Conservation (phyloP, 148 eudicot species). For the Camellia granthamiana region DNA sequence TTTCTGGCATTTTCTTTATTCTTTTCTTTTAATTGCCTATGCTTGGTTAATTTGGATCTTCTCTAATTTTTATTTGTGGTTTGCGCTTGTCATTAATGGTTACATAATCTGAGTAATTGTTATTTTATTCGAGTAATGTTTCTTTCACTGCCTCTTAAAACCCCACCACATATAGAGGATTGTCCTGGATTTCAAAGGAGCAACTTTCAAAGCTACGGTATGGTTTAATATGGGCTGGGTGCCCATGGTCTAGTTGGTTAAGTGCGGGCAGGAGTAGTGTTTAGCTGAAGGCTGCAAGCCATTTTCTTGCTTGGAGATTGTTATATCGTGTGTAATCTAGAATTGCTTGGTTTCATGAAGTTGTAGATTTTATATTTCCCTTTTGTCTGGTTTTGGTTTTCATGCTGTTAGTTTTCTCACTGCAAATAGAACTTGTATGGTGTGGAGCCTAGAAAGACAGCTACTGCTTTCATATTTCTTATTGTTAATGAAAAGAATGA, state of each 20-base stretch:
- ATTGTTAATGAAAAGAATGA: neutral
- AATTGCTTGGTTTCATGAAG: conserved; percentile 7
- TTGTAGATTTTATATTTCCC: neutral
- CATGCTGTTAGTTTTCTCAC: neutral
- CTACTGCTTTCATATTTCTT: conserved; percentile 12
- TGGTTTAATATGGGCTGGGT: neutral
- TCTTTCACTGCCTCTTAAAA: neutral
- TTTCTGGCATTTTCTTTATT: neutral
- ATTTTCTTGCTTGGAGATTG: conserved; percentile 14
- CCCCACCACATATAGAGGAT: neutral
- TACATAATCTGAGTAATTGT: neutral
- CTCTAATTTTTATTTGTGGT: neutral
- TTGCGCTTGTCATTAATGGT: neutral
- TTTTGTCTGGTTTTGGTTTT: conserved; percentile 10
- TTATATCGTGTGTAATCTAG: neutral
- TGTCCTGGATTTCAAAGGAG: neutral
- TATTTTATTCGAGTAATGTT: neutral
- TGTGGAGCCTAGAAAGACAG: neutral
- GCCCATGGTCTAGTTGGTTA: neutral
- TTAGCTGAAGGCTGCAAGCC: neutral
- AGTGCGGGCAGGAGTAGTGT: neutral
- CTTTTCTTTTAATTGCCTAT: neutral
- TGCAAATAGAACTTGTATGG: neutral
- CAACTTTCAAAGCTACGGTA: neutral
- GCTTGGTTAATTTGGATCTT: conserved; percentile 4